These are phyloP conservation scores for Miscanthus lutarioriparius DNA, from an alignment of 176 grass and related monocot genomes.

Conservation along the genomic window DNA sequence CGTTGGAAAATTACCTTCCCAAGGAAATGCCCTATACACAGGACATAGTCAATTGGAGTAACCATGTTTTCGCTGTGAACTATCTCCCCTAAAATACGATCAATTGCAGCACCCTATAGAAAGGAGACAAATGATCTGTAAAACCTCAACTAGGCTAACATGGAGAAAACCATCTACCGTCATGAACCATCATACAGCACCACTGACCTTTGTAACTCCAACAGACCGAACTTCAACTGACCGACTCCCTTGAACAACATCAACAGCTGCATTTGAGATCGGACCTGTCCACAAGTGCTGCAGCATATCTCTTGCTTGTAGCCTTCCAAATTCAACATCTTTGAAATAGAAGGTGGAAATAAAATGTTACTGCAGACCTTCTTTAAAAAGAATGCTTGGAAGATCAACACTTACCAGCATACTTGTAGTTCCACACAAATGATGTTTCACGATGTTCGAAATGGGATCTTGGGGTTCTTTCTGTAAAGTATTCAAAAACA, in stretches of 20 bases:
- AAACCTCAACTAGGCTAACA: slow-evolving; percentile 31
- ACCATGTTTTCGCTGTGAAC: slow-evolving; percentile 98
- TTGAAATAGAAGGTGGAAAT: slow-evolving; percentile 25
- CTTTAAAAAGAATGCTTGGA: slow-evolving; percentile 13
- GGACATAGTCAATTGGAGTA: slow-evolving; percentile 95
- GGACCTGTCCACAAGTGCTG: slow-evolving; percentile 98
- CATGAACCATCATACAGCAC: slow-evolving; percentile 20
- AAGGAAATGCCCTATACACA: slow-evolving; percentile 95
- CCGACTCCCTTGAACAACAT: slow-evolving; percentile 98
- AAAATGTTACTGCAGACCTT: background rate
- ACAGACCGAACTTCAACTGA: slow-evolving; percentile 98
- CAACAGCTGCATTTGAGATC: slow-evolving; percentile 96
- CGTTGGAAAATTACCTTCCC: slow-evolving; percentile 72
- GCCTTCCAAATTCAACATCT: slow-evolving; percentile 98
- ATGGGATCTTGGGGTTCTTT: slow-evolving; percentile 97
- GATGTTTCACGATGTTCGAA: slow-evolving; percentile 98
- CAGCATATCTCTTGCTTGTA: slow-evolving; percentile 99
- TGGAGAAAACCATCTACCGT: background rate
- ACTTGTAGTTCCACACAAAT: slow-evolving; percentile 99
- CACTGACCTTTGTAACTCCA: slow-evolving; percentile 91
- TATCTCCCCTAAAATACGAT: slow-evolving; percentile 95
- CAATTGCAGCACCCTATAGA: slow-evolving; percentile 90
- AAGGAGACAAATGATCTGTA: slow-evolving; percentile 27
- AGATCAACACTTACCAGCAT: slow-evolving; percentile 61
- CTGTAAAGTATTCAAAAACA: slow-evolving; percentile 98